Evolutionary conservation across 2,329 filamentous ascomycete species (phyloP).

Genomic region (Biscogniauxia sp.): DNA sequence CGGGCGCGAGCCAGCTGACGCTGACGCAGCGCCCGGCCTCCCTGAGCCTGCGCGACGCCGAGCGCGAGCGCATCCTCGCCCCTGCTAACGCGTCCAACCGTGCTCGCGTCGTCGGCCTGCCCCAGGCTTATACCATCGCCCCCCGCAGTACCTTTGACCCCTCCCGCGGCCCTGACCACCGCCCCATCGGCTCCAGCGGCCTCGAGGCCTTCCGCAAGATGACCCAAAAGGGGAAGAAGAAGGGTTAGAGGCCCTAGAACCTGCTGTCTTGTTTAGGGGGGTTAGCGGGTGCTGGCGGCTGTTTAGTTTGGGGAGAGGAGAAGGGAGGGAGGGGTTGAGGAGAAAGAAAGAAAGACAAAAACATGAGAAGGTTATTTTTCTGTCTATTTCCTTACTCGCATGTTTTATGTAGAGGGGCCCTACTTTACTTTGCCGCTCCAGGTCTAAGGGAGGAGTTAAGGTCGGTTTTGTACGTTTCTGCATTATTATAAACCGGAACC

Average conservation of each 20-base stretch:
- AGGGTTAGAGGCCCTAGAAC: conserved; percentile 1
- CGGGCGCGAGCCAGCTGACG: conserved; percentile 33
- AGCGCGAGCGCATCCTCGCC: conserved; percentile 58
- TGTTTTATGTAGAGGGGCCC: no score
- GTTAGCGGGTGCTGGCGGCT: neutral
- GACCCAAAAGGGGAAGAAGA: conserved; percentile 62
- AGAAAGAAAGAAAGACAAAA: no score
- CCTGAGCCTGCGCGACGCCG: conserved; percentile 39
- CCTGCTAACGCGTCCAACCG: conserved; percentile 55
- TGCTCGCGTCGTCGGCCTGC: conserved; percentile 53
- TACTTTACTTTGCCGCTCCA: no score
- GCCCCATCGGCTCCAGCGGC: conserved; percentile 61
- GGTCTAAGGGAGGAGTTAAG: no score
- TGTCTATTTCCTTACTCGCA: no score
- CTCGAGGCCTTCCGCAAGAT: conserved; percentile 65
- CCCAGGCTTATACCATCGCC: conserved; percentile 58
- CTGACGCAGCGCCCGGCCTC: conserved; percentile 30
- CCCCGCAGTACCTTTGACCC: conserved; percentile 62
- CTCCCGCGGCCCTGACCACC: conserved; percentile 48
- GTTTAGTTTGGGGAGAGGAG: no score
- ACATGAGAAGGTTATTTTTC: no score
- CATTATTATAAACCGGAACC: no score
- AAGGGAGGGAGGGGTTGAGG: no score
- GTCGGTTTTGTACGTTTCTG: no score
- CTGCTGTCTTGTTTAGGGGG: neutral